phyloP scores from a whole-genome alignment of 2,329 filamentous ascomycete species.

The Leptographium radiaticola region DNA sequence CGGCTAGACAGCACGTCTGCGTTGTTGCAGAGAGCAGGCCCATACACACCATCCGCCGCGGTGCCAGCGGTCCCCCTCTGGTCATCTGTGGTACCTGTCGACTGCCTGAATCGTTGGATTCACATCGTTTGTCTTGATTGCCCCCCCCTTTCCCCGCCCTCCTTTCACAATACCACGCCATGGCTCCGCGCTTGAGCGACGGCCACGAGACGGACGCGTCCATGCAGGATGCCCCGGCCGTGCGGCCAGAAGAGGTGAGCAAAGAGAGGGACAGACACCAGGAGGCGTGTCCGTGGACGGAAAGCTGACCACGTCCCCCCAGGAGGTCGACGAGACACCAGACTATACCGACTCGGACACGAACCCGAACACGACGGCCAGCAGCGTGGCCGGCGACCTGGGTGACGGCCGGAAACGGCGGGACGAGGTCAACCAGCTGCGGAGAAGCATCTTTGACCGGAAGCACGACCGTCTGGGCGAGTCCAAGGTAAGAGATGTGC shows the following conservation, averaged over 20 bases:
- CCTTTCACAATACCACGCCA: too few relatives aligned
- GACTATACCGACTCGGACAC: conserved; percentile 56
- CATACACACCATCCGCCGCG: too few relatives aligned
- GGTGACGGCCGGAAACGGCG: conserved; percentile 74
- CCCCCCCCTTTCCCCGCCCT: too few relatives aligned
- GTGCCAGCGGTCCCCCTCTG: too few relatives aligned
- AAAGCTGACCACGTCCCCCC: neutral
- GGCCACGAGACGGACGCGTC: conserved; percentile 48
- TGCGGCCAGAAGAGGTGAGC: conserved; percentile 26
- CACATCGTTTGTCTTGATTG: too few relatives aligned
- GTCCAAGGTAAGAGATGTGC: too few relatives aligned
- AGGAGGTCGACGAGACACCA: conserved; percentile 53
- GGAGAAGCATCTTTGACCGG: conserved; percentile 85
- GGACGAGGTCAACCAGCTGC: conserved; percentile 76
- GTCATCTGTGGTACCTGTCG: too few relatives aligned
- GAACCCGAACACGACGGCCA: conserved; percentile 59
- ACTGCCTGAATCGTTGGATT: too few relatives aligned
- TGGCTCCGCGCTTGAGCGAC: conserved; percentile 18
- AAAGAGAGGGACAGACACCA: neutral
- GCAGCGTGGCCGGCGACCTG: conserved; percentile 71
- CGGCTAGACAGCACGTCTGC: too few relatives aligned
- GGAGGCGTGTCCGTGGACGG: too few relatives aligned
- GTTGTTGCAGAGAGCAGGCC: too few relatives aligned
- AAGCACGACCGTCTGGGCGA: conserved; percentile 88
- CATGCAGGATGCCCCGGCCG: conserved; percentile 46